These are phyloP conservation scores for Aspergillus fijiensis DNA, from an alignment of 2,329 filamentous ascomycete genomes.

Conservation along the genomic window DNA sequence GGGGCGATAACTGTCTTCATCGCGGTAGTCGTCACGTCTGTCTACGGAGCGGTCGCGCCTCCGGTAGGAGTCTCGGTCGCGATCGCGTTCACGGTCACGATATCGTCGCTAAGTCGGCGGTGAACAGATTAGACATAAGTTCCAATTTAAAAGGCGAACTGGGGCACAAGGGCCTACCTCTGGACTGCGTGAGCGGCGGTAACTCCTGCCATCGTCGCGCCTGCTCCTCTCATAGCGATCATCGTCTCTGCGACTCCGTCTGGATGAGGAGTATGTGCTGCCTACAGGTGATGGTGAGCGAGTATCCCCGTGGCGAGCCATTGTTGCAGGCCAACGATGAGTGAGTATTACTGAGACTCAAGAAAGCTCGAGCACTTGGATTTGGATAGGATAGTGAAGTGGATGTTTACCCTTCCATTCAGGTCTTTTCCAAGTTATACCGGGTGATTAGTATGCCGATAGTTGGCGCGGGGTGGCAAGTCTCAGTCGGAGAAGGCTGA, in stretches of 20 bases:
- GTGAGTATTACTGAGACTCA: constrained; percentile 48
- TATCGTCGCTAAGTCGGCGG: constrained; percentile 50
- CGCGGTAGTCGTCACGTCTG: constrained; percentile 46
- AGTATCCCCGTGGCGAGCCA: constrained; percentile 62
- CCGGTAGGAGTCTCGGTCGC: constrained; percentile 60
- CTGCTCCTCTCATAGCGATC: constrained; percentile 53
- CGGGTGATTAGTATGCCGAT: constrained; percentile 6
- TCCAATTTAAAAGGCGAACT: not conserved
- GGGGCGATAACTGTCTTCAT: constrained; percentile 64
- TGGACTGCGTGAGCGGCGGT: constrained; percentile 50
- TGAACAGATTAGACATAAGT: constrained; percentile 14
- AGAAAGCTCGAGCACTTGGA: constrained; percentile 27
- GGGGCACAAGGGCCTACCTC: constrained; percentile 40
- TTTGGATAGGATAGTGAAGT: constrained; percentile 19
- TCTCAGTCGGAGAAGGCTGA: not conserved
- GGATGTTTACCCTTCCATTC: constrained; percentile 27
- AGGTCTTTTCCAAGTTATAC: not conserved
- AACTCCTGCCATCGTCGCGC: constrained; percentile 51
- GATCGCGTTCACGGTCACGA: constrained; percentile 52
- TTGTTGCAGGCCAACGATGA: constrained; percentile 55
- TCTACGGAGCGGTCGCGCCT: constrained; percentile 68
- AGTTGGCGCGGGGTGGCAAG: constrained; percentile 3
- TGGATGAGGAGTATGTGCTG: constrained; percentile 74
- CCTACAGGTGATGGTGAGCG: constrained; percentile 93
- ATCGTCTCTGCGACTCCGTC: constrained; percentile 58